Evolutionary conservation across 345 rosid species (phyloP), one percentile per base, ranked within the genome.

Genomic region (Litchi chinensis): DNA sequence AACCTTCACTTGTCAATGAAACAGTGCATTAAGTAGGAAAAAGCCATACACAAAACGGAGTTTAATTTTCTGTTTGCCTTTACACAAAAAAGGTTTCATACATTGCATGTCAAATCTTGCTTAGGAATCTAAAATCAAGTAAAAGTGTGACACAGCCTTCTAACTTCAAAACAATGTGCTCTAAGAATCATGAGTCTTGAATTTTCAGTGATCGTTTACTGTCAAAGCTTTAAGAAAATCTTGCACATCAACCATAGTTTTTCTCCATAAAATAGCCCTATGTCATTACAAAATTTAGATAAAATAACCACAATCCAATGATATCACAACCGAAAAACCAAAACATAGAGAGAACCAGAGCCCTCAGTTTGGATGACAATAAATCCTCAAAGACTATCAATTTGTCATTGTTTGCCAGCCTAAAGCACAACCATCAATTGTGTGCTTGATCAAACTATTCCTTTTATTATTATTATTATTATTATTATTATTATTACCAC

Each of bases 361-460:
- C 37, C 77, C 77, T 63, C 57, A 60, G 39, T 46, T 44, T 75
- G 44, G 41, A 28, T 32, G 71, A 26, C 3, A 26, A 10, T 26
- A 46, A 75, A 75, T 65, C 70, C 63, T 64, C 37, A 26, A 28
- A 75, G 0, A 4, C 9, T 8, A 74, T 4, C 43, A 59, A 60
- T n/a, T 12, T 73, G 39, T 19, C 3, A 10, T 15, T 9, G 4
- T 12, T 41, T 60, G 10, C 5, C 4, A 46, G 44, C 43, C n/a
- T 5, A 26, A 1, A 40, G 16, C 60, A 65, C 57, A 59, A 40
- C 22, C 19, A 77, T 37, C 43, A 75, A 15, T 21, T 48, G 5
- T 62, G 8, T 65, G 68, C 40, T 56, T 22, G 52, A 68, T 77
- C 79, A 75, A 75, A 15, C 59, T 46, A 26, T 64, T 37, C n/a